These are phyloP conservation scores for Monosporascus sp. DNA, from an alignment of 2,329 filamentous ascomycete genomes.

Conservation along the genomic window DNA sequence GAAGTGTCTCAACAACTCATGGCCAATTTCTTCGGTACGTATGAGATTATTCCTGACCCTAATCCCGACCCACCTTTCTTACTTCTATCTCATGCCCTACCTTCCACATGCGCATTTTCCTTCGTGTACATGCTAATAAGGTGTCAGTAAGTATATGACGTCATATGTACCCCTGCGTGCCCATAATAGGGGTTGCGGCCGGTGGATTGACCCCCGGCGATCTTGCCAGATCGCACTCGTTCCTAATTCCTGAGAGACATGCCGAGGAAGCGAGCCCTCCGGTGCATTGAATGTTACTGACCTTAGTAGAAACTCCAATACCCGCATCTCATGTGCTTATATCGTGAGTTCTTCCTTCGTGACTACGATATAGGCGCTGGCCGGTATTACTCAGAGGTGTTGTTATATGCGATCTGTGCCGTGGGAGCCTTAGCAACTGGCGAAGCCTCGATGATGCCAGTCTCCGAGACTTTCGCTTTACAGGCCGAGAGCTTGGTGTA, in stretches of 20 bases:
- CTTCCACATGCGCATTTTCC: neutral
- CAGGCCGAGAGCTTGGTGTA: constrained; percentile 42
- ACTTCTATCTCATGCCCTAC: too few species aligned
- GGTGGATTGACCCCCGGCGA: neutral
- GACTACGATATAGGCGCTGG: constrained; percentile 43
- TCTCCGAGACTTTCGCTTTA: constrained; percentile 39
- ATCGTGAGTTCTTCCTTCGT: constrained; percentile 45
- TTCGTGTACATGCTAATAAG: neutral
- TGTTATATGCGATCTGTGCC: constrained; percentile 45
- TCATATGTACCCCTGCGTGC: neutral
- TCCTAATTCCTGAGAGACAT: too few species aligned
- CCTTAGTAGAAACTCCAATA: constrained; percentile 33
- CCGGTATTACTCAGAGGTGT: constrained; percentile 44
- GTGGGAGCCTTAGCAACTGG: constrained; percentile 43
- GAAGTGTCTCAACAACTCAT: constrained; percentile 40
- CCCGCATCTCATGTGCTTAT: constrained; percentile 45
- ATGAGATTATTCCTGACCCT: neutral
- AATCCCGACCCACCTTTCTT: neutral
- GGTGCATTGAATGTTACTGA: neutral
- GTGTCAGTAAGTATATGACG: neutral
- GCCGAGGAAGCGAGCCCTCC: too few species aligned
- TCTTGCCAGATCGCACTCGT: too few species aligned
- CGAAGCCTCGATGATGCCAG: constrained; percentile 27
- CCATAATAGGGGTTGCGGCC: too few species aligned
- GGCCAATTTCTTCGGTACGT: constrained; percentile 37